Evolutionary conservation across 1,284 basidiomycete genomes (phyloP), one percentile per base, ranked within the genome.

Genomic region (Anthracocystis setariae): DNA sequence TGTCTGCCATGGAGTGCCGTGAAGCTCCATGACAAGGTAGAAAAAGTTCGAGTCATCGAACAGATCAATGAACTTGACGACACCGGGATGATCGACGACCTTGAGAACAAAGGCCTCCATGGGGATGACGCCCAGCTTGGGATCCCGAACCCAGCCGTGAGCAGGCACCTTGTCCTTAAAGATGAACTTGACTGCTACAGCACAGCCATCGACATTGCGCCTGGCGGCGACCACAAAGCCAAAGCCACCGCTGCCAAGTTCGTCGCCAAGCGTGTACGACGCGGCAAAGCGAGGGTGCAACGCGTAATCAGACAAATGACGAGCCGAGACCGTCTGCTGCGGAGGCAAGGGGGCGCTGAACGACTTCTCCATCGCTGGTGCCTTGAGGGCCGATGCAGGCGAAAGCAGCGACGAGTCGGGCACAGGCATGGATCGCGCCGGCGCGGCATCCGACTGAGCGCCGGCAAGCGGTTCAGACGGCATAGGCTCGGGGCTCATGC

Each of bases 181-280:
- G 82, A 96, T 93, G 82, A 95, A 95, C 84, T 96, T 95, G 84
- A 95, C 91, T 0, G 93, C 93, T 40, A 94, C 92, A 5, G 90
- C 90, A 87, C 92, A 89, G 1, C 57, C 60, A 50, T 84, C 83
- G 8, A 12, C 15, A n/a, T 62, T 73, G 44, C 82, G 75, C 45
- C 54, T 67, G 3, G 83, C 84, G 5, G 80, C 73, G 10, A 84
- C 82, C 24, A 96, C 93, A 81, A 96, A 95, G 8, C 93, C 93
- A 80, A 93, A 96, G 15, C 93, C 93, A 38, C 93, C 93, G 9
- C 89, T 89, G 46, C 93, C 93, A 37, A 96, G 88, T 83, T 94
- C 92, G 40, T 85, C 84, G 24, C 79, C 76, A 42, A 94, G 87
- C 21, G 86, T 83, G 82, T 93, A 96, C 40, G 83, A 83, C 37